phyloP scores from a whole-genome alignment of 108 stramenopile genomes.

The Skeletonema menzelii region DNA sequence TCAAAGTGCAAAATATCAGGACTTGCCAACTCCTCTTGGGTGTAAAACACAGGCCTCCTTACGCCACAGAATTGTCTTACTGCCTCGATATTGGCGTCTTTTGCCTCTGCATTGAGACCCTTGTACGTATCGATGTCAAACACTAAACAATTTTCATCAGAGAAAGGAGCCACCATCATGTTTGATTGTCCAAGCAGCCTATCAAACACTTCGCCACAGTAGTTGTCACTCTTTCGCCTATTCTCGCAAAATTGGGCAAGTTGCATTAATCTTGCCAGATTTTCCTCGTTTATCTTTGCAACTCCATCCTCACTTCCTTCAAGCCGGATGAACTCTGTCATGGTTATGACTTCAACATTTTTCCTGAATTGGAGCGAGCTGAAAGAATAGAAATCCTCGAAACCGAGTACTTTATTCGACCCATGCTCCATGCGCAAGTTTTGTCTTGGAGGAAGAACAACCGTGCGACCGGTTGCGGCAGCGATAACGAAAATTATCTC shows the following conservation, averaged over 20 bases:
- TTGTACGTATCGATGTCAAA: conserved; percentile 66
- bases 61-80: conserved; percentile 39
- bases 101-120: conserved; percentile 3
- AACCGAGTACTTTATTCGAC: conserved; percentile 53
- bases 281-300: conserved; percentile 12
- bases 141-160: conserved; percentile 51
- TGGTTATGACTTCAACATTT: conserved; percentile 50
- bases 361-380: conserved; percentile 45
- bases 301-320: conserved; percentile 55
- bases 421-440: conserved; percentile 50
- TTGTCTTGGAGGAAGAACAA: conserved; percentile 83
- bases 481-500: conserved; percentile 84
- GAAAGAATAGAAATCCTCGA: conserved; percentile 85
- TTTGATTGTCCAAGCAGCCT: conserved; percentile 2
- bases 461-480: conserved; percentile 78
- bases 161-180: conserved; percentile 24
- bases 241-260: conserved; percentile 57
- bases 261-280: conserved; percentile 21
- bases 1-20: conserved; percentile 76
- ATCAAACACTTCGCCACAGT: conserved; percentile 43
- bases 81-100: background rate
- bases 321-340: conserved; percentile 42
- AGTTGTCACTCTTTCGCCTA: conserved; percentile 44
- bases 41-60: conserved; percentile 35
- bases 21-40: conserved; percentile 28